Evolutionary conservation across 148 eudicot genomes (phyloP).

Genomic region (Bassia scoparia): DNA sequence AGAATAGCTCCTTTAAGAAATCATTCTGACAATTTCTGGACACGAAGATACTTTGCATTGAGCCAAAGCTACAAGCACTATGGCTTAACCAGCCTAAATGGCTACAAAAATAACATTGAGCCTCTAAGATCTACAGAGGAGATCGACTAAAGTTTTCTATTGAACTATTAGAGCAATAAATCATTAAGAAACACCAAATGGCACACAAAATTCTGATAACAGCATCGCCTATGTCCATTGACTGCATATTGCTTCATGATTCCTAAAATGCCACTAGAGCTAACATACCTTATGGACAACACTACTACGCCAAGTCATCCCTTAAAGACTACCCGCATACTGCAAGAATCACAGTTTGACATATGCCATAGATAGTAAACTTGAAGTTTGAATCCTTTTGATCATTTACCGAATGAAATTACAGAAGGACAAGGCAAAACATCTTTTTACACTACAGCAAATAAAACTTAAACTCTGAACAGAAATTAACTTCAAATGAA

Average conservation of each 20-base stretch:
- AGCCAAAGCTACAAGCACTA: background rate
- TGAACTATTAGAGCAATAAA: background rate
- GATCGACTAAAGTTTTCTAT: background rate
- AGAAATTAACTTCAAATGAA: background rate
- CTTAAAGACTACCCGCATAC: background rate
- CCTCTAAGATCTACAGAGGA: background rate
- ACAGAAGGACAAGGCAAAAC: constrained; percentile 5
- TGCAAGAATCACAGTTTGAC: background rate
- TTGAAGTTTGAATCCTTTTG: background rate
- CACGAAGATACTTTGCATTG: background rate
- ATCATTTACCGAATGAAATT: background rate
- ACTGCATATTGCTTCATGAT: background rate
- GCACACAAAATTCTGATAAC: background rate
- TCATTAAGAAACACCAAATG: background rate
- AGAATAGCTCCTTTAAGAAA: background rate
- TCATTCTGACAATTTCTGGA: background rate
- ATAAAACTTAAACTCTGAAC: background rate
- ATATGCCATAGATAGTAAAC: background rate
- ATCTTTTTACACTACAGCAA: background rate
- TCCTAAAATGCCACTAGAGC: background rate
- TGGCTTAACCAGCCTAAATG: background rate
- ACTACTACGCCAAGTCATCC: background rate
- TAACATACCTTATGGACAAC: background rate
- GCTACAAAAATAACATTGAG: background rate
- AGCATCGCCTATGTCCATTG: background rate